These are phyloP conservation scores for Zychaea mexicana DNA, from an alignment of 371 early-diverging fungal genomes.

Conservation along the genomic window DNA sequence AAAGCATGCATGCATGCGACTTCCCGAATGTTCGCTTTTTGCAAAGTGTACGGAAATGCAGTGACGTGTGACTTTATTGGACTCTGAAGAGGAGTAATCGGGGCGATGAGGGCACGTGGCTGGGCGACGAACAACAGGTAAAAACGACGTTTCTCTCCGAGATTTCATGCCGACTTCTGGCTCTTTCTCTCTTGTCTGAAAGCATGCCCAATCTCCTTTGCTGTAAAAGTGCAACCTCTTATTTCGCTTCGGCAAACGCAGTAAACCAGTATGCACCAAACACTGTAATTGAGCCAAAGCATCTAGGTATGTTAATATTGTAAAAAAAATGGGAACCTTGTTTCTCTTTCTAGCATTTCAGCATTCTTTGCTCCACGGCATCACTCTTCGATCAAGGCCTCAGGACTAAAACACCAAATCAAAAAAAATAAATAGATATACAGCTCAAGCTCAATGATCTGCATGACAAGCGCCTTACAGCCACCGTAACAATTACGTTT, in stretches of 20 bases:
- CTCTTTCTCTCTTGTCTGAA: not conserved
- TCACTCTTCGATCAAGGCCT: not conserved
- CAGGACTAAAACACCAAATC: not conserved
- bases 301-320: slow-evolving; percentile 23
- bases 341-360: not conserved
- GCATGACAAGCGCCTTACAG: slow-evolving; percentile 12
- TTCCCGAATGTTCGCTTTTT: too few relatives aligned
- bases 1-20: too few relatives aligned
- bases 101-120: not conserved
- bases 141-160: not conserved
- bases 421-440: slow-evolving; percentile 40
- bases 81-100: too few relatives aligned
- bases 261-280: slow-evolving; percentile 44
- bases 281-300: slow-evolving; percentile 43
- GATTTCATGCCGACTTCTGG: not conserved
- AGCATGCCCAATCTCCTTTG: slow-evolving; percentile 10
- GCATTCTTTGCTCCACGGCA: not conserved
- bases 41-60: too few relatives aligned
- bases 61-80: too few relatives aligned
- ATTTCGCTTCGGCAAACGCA: slow-evolving; percentile 27
- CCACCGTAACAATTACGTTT: slow-evolving; percentile 35
- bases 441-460: slow-evolving; percentile 34
- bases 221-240: slow-evolving; percentile 2
- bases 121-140: not conserved
- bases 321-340: not conserved